phyloP scores from a whole-genome alignment of 805 yeast genomes.

The Kodamaea jinghongensis region DNA sequence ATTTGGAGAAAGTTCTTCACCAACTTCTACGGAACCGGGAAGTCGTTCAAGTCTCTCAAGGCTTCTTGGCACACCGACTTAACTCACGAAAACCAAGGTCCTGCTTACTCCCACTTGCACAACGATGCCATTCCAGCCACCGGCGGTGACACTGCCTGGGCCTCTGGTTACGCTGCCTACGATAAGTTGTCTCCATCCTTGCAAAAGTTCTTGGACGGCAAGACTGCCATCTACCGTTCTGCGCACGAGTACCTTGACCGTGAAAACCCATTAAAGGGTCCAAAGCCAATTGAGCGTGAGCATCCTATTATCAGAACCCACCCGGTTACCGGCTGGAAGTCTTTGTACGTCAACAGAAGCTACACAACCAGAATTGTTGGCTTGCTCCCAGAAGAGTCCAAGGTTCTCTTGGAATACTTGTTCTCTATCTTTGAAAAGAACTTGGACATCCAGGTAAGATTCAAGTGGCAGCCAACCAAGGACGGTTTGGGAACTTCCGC shows the following conservation, averaged over 20 bases:
- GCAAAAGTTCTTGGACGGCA: conserved; percentile 44
- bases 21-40: conserved; percentile 5
- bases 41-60: conserved; percentile 1
- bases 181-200: conserved; percentile 51
- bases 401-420: conserved; percentile 45
- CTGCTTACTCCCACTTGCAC: conserved; percentile 54
- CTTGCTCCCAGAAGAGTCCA: conserved; percentile 49
- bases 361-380: conserved; percentile 54
- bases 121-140: conserved; percentile 47
- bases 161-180: conserved; percentile 53
- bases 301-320: conserved; percentile 65
- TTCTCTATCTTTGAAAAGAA: conserved; percentile 47
- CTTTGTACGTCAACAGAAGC: conserved; percentile 51
- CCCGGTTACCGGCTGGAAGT: conserved; percentile 64
- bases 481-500: conserved; percentile 40
- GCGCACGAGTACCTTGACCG: conserved; percentile 45
- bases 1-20: conserved; percentile 11
- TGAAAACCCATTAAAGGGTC: conserved; percentile 46
- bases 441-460: conserved; percentile 55
- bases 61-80: conserved; percentile 51
- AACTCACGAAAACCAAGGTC: conserved; percentile 55
- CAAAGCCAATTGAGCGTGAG: conserved; percentile 48
- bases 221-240: conserved; percentile 39
- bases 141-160: conserved; percentile 57
- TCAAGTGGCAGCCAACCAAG: conserved; percentile 47